Evolutionary conservation across 2,329 filamentous ascomycete species (phyloP).

Genomic region (Achaetomium macrosporum): DNA sequence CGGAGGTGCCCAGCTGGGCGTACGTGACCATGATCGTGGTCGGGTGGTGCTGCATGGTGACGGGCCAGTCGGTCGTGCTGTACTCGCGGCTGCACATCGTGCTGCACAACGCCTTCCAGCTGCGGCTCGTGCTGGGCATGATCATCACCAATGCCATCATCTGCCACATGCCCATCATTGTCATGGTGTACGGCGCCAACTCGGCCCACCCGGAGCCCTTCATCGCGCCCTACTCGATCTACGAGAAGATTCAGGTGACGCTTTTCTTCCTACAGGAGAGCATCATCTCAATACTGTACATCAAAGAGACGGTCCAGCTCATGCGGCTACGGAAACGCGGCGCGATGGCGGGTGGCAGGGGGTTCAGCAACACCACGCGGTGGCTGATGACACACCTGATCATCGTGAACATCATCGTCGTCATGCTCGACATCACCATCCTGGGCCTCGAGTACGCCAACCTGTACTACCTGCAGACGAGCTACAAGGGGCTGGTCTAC

Average conservation of each 20-base stretch:
- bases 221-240: constrained; percentile 36
- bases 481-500: constrained; percentile 20
- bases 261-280: constrained; percentile 52
- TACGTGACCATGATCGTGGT: constrained; percentile 38
- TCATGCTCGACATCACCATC: constrained; percentile 34
- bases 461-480: constrained; percentile 12
- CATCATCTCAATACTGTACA: constrained; percentile 48
- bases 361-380: too few relatives aligned
- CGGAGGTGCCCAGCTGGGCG: neutral
- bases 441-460: constrained; percentile 26
- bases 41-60: constrained; percentile 54
- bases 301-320: constrained; percentile 46
- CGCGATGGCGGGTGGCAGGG: neutral
- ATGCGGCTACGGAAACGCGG: constrained; percentile 39
- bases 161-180: constrained; percentile 47
- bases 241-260: constrained; percentile 52
- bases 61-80: constrained; percentile 55
- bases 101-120: constrained; percentile 41
- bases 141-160: constrained; percentile 50
- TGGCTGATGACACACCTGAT: constrained; percentile 44
- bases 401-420: constrained; percentile 38
- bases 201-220: constrained; percentile 31
- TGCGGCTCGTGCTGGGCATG: constrained; percentile 49
- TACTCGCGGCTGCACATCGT: constrained; percentile 59
- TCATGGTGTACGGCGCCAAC: constrained; percentile 50